Base-by-base conservation (phyloP, 306 rosid genomes). In the Carpinus fangiana region DNA sequence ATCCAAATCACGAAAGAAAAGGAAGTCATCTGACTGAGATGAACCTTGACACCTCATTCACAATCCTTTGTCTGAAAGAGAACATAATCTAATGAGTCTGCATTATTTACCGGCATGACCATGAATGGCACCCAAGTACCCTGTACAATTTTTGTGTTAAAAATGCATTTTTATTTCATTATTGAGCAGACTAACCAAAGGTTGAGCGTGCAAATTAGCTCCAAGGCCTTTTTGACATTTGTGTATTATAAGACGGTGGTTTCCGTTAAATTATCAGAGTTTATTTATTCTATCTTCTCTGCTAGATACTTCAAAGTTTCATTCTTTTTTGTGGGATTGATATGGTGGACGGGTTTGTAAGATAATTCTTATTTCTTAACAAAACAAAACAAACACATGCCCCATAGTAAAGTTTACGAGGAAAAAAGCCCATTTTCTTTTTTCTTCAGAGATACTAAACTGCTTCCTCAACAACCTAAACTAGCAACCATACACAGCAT, bases 1-100 rank as follows among this genome's bases (percentile, higher is more conserved):
- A 67, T 77, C 85, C 9, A 86, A 81, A 73, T 64, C 92, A 4
- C 77, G 70, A 43, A 84, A 73, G 80, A 77, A 79, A 76, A 86
- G 69, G 61, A 52, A 67, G 45, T 53, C 84, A 16, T 85, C 68
- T 12, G 62, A 74, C 26, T 0, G 23, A 67, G 48, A 67, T n/a
- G 28, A 41, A 38, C 12, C 26, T 38, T 4, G 51, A 41, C 26
- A 18, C 11, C 51, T 66, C 51, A 38, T 64, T 64, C 21, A 66
- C 28, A 7, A 17, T 65, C n/a, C 70, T 3, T 57, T 2, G 21
- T 65, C 70, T 36, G 70, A 23, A 8, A 17, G 70, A 5, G 17
- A 36, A 8, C 70, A 65, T 10, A 38, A 38, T 38, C 43, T 38
- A 38, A 38, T 38, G 43, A 38, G 43, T 38, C 43, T 38, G 43